Percentiles rank a stretch among this genome's conserved stretches.
These are phyloP conservation scores for Termitomyces sp. DNA, from an alignment of 768 basidiomycete genomes.

Conservation along the genomic window DNA sequence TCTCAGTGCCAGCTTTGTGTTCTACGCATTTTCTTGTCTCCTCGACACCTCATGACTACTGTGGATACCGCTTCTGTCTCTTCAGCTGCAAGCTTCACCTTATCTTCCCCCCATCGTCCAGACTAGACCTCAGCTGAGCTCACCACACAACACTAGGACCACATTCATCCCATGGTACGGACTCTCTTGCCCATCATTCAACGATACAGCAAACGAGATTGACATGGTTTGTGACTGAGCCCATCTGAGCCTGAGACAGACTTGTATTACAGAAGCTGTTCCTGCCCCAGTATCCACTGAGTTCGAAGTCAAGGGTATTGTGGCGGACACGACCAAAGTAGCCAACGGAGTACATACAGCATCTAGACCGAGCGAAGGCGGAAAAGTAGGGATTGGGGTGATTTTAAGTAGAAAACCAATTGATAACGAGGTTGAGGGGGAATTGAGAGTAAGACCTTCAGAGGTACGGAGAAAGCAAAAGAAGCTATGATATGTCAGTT, in stretches of 20 bases:
- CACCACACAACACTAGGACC: too few species aligned
- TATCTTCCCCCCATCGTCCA: too few species aligned
- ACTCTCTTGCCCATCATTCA: too few species aligned
- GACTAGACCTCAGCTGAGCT: too few species aligned
- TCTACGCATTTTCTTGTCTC: too few species aligned
- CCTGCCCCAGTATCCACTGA: neutral
- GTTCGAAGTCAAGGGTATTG: neutral
- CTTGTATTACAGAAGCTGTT: neutral
- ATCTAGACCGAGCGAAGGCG: neutral
- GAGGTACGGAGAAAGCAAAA: neutral
- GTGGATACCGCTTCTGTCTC: too few species aligned
- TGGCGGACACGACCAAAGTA: neutral
- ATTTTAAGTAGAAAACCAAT: neutral
- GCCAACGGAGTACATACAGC: neutral
- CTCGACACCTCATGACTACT: too few species aligned
- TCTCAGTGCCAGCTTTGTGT: too few species aligned
- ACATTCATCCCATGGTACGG: too few species aligned
- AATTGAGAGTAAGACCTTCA: constrained; percentile 1
- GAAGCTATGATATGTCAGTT: neutral
- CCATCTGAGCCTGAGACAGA: neutral
- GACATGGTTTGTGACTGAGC: too few species aligned
- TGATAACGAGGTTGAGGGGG: neutral
- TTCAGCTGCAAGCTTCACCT: too few species aligned
- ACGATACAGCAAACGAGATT: too few species aligned
- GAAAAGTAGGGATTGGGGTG: constrained; percentile 2